phyloP scores from a whole-genome alignment of 108 stramenopile genomes.

The Phaeodactylum tricornutum region DNA sequence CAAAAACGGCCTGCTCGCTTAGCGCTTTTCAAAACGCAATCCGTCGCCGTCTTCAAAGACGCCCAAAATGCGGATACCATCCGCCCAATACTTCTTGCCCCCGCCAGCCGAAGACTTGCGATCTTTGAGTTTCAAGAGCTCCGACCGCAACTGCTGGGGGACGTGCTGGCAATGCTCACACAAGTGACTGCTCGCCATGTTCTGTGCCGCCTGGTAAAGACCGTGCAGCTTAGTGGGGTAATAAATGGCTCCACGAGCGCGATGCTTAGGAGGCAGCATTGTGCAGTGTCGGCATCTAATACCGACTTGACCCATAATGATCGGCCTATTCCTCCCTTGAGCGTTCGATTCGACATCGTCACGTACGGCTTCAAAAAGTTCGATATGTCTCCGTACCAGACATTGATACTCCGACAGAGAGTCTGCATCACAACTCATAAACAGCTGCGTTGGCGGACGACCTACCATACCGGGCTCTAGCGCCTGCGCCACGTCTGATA shows the following conservation, averaged over 20 bases:
- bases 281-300: constrained; percentile 48
- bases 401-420: constrained; percentile 37
- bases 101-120: constrained; percentile 46
- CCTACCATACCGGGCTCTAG: too few species aligned
- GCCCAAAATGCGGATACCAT: constrained; percentile 26
- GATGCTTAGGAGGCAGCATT: constrained; percentile 12
- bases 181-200: constrained; percentile 23
- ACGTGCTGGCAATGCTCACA: constrained; percentile 20
- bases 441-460: constrained; percentile 11
- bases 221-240: background rate
- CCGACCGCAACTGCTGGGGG: constrained; percentile 21
- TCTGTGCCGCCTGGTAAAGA: constrained; percentile 48
- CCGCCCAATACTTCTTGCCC: constrained; percentile 73
- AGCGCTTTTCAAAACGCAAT: constrained; percentile 1
- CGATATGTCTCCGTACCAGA: constrained; percentile 29
- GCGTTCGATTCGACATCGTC: constrained; percentile 25
- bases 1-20: too few species aligned
- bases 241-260: constrained; percentile 10
- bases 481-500: too few species aligned
- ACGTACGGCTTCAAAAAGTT: constrained; percentile 29
- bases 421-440: constrained; percentile 38
- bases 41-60: constrained; percentile 18
- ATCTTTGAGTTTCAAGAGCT: constrained; percentile 28
- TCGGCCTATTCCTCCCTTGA: constrained; percentile 28
- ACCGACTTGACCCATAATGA: constrained; percentile 37